Evolutionary conservation across 164 flowering plant species (phyloP).

Genomic region (Amborella trichopoda): DNA sequence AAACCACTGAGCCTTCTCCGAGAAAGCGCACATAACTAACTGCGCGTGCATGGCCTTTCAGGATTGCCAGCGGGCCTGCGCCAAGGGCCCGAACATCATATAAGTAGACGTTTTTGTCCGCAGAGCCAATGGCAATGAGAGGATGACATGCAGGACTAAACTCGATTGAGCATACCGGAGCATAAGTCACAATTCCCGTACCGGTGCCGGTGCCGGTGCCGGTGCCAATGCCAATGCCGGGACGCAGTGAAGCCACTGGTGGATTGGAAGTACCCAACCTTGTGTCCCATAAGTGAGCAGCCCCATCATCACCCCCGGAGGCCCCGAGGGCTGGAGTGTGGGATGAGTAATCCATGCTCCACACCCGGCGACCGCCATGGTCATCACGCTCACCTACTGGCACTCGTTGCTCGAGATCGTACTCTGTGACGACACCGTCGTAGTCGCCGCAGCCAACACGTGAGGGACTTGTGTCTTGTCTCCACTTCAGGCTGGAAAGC

Average conservation of each 20-base stretch:
- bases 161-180: constrained; percentile 61
- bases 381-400: constrained; percentile 70
- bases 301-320: constrained; percentile 71
- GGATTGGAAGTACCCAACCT: constrained; percentile 30
- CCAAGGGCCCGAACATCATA: constrained; percentile 37
- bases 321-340: constrained; percentile 34
- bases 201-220: too few relatives aligned
- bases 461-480: constrained; percentile 30
- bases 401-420: constrained; percentile 37
- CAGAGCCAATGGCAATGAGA: constrained; percentile 37
- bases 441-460: constrained; percentile 57
- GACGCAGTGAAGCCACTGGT: constrained; percentile 29
- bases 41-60: constrained; percentile 44
- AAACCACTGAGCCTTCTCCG: constrained; percentile 19
- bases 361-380: constrained; percentile 61
- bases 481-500: constrained; percentile 62
- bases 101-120: constrained; percentile 38
- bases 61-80: constrained; percentile 22
- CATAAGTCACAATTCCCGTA: too few relatives aligned
- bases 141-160: constrained; percentile 40
- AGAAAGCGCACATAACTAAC: constrained; percentile 43
- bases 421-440: constrained; percentile 65
- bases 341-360: constrained; percentile 60
- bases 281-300: constrained; percentile 63
- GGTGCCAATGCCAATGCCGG: constrained; percentile 21